A percentile compares a stretch with the other conserved stretches of the same genome.
phyloP scores from a whole-genome alignment of 140 eudicot genomes.

The Oenanthe javanica region DNA sequence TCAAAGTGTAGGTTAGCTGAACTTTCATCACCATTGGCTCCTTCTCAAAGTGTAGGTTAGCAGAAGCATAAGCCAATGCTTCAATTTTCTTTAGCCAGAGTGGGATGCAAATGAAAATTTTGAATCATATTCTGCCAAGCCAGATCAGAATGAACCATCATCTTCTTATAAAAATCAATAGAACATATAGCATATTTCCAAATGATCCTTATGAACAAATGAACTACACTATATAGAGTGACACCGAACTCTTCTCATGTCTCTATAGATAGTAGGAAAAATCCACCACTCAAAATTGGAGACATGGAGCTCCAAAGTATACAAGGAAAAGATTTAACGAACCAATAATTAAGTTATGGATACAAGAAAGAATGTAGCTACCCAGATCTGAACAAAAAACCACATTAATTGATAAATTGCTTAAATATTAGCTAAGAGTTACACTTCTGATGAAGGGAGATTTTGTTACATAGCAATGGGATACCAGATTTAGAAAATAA shows the following conservation, averaged over 20 bases:
- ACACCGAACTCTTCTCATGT: neutral
- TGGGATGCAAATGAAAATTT: neutral
- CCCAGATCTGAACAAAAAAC: neutral
- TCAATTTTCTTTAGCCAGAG: conserved; percentile 34
- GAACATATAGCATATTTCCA: no score
- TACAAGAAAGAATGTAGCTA: neutral
- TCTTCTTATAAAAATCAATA: neutral
- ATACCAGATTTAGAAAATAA: no score
- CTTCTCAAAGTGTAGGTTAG: conserved; percentile 55
- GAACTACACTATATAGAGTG: neutral
- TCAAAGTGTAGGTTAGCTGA: conserved; percentile 54
- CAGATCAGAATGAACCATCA: neutral
- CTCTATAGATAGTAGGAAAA: neutral
- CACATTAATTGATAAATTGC: neutral
- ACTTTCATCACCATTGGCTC: conserved; percentile 57
- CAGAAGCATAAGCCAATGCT: conserved; percentile 37
- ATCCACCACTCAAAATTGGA: neutral
- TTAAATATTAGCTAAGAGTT: no score
- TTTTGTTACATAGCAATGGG: neutral
- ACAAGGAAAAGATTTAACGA: neutral
- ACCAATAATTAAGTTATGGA: neutral
- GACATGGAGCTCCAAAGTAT: neutral
- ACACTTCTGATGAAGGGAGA: neutral
- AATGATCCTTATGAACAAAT: no score
- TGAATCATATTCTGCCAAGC: no score